Percentiles rank a stretch among this genome's conserved stretches.
These are phyloP conservation scores for Chlorencoelia australis DNA, from an alignment of 2,329 filamentous ascomycete genomes.

Conservation along the genomic window DNA sequence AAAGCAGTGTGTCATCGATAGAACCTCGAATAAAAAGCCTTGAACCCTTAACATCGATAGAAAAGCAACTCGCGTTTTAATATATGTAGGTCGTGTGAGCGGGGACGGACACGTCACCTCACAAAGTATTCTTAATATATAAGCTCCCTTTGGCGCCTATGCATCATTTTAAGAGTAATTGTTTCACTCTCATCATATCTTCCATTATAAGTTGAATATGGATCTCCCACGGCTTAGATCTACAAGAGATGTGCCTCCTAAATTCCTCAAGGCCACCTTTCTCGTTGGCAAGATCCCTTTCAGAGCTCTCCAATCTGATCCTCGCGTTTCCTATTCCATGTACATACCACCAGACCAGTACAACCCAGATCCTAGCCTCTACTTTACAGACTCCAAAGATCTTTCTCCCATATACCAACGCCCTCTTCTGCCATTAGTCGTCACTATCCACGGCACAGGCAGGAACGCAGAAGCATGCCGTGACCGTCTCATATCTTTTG, in stretches of 20 bases:
- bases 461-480: slow-evolving; percentile 14
- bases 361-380: slow-evolving; percentile 7
- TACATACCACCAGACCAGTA: slow-evolving; percentile 22
- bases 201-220: too few species aligned
- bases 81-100: too few species aligned
- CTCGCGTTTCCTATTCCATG: slow-evolving; percentile 24
- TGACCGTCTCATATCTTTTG: slow-evolving; percentile 11
- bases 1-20: too few species aligned
- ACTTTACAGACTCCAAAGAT: neutral
- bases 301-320: slow-evolving; percentile 15
- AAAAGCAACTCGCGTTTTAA: too few species aligned
- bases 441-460: slow-evolving; percentile 26
- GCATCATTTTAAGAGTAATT: too few species aligned
- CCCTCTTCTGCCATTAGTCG: slow-evolving; percentile 20
- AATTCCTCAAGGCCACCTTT: slow-evolving; percentile 21
- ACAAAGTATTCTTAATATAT: too few species aligned
- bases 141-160: too few species aligned
- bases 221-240: too few species aligned
- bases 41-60: too few species aligned
- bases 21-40: too few species aligned
- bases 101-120: too few species aligned
- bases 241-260: slow-evolving; percentile 12
- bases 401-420: slow-evolving; percentile 1
- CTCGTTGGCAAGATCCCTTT: slow-evolving; percentile 23
- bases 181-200: too few species aligned